Base-by-base conservation (phyloP, 2,329 filamentous ascomycete genomes). In the Chaetomiaceae sp. region DNA sequence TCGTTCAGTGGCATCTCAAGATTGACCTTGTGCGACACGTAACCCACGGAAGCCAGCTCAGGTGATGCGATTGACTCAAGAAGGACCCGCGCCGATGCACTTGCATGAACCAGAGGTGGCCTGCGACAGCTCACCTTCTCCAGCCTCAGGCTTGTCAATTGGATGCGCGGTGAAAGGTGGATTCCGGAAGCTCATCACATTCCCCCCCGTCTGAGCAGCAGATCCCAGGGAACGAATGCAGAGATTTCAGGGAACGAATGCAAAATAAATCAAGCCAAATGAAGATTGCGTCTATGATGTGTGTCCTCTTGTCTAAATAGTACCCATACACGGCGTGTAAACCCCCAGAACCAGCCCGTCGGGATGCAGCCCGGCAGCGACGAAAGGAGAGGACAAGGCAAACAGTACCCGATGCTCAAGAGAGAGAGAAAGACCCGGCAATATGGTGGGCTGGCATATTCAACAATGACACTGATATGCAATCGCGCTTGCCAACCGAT, bases 281-380 rank as follows among this genome's bases (percentile, higher is more conserved):
- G 15, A 32, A 5, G 10, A 10, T 22, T 33, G 26, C 33, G 6
- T 46, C 38, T 42, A 42, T 45, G 24, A 9, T 42, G 14, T 39
- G 18, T 38, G 24, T 18, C 22, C 37, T 37, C 35, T 43, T 32
- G 33, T 49, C 47, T 46, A 49, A n/a, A 43, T 41, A 47, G 18
- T 33, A 41, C 24, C 35, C 42, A n/a, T 35, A 38, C 24, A n/a
- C 10, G n/a, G 26, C 14, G 26, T n/a, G 6, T 15, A 29, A 45
- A 38, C 38, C 34, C 34, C 33, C 48, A 50, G 48, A 47, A 40
- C 48, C 43, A 50, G 43, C 39, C 41, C 47, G 39, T 43, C 40
- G 39, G 35, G 43, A 39, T 36, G 29, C 39, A 34, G 37, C 35
- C 48, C 48, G 36, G 43, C 43, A 41, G 32, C 22, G 5, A 41